Percentiles rank a stretch among this genome's conserved stretches.
phyloP scores from a whole-genome alignment of 2,329 filamentous ascomycete genomes.

The Ascochyta pisi region DNA sequence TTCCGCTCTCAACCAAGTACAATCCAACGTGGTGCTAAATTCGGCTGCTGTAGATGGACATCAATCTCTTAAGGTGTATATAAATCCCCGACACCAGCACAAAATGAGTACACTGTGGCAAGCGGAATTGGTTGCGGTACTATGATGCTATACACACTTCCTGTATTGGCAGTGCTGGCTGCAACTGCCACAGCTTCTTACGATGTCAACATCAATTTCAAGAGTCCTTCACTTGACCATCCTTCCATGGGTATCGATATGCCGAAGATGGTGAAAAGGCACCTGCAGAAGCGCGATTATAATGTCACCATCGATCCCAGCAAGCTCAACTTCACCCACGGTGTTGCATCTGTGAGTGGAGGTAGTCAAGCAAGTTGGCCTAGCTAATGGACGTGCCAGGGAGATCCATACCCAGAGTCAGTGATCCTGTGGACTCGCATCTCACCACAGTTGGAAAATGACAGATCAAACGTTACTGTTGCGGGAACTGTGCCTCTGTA shows the following conservation, averaged over 20 bases:
- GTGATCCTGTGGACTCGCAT: constrained; percentile 47
- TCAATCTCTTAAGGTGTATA: neutral
- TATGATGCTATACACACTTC: constrained; percentile 3
- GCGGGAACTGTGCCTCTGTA: constrained; percentile 63
- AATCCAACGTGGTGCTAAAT: neutral
- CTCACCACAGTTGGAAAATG: constrained; percentile 49
- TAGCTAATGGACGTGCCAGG: neutral
- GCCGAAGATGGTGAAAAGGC: constrained; percentile 63
- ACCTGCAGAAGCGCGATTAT: constrained; percentile 18
- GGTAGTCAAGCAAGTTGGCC: neutral
- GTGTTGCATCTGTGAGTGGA: constrained; percentile 51
- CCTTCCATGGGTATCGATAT: constrained; percentile 67
- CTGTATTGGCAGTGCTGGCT: constrained; percentile 1
- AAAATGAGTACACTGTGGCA: neutral
- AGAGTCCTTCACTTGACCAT: constrained; percentile 68
- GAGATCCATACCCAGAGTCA: constrained; percentile 54
- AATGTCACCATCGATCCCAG: constrained; percentile 13
- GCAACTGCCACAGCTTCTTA: constrained; percentile 8
- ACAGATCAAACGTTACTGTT: constrained; percentile 57
- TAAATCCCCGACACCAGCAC: neutral
- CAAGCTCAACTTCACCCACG: constrained; percentile 49
- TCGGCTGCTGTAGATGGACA: neutral
- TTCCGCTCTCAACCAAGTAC: constrained; percentile 12
- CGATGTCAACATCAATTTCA: constrained; percentile 66
- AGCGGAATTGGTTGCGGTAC: neutral